Conservation (phyloP, 257 asterid genomes). For the Mentha longifolia region DNA sequence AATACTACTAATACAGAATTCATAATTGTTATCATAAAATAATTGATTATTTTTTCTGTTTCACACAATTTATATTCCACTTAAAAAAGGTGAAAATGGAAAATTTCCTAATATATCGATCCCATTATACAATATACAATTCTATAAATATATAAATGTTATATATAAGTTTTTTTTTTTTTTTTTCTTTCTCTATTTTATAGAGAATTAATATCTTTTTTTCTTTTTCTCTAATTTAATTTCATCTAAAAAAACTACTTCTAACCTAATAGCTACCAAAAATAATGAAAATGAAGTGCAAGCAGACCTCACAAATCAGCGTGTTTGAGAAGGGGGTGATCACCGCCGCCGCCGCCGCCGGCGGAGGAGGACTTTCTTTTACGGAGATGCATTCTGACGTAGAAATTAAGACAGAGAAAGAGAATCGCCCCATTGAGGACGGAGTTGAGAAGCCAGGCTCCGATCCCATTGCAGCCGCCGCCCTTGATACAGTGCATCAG, state of each 20-base stretch:
- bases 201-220: too few species aligned
- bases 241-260: background rate
- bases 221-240: background rate
- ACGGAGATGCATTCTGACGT: slow-evolving; percentile 50
- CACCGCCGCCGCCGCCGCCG: slow-evolving; percentile 16
- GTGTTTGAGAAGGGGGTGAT: slow-evolving; percentile 30
- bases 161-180: too few species aligned
- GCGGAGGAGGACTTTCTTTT: slow-evolving; percentile 14
- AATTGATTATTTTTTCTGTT: too few species aligned
- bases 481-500: slow-evolving; percentile 64
- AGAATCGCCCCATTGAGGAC: slow-evolving; percentile 73
- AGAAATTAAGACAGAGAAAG: slow-evolving; percentile 63
- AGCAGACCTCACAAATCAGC: slow-evolving; percentile 43
- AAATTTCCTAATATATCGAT: too few species aligned
- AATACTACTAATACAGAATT: too few species aligned
- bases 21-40: too few species aligned
- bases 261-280: slow-evolving; percentile 12
- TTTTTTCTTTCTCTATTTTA: too few species aligned
- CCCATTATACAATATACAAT: too few species aligned
- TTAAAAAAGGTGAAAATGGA: too few species aligned
- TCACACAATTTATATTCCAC: too few species aligned
- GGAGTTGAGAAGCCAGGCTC: slow-evolving; percentile 78
- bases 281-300: background rate
- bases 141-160: too few species aligned
- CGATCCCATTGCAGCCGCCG: slow-evolving; percentile 85